phyloP scores from a whole-genome alignment of 1,139 yeast species.

The Hansenula lynferdii region DNA sequence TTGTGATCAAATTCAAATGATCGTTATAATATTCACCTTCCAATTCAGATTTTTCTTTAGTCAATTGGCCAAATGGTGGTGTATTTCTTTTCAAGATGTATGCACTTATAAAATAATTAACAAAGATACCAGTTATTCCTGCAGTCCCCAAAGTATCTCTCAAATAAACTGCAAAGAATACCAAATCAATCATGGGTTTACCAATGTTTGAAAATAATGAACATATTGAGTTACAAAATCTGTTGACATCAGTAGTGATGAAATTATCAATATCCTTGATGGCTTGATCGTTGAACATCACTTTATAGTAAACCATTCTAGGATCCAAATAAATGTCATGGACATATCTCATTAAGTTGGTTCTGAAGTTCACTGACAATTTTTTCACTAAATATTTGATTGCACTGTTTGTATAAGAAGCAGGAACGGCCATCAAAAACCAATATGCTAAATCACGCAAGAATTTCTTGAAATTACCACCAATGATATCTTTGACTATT shows the following conservation, averaged over 20 bases:
- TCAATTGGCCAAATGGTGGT: conserved; percentile 78
- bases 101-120: conserved; percentile 80
- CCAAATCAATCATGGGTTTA: conserved; percentile 82
- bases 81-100: conserved; percentile 66
- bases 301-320: conserved; percentile 77
- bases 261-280: conserved; percentile 59
- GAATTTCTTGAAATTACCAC: conserved; percentile 75
- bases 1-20: conserved; percentile 79
- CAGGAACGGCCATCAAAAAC: conserved; percentile 89
- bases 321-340: conserved; percentile 88
- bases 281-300: conserved; percentile 35
- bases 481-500: conserved; percentile 83
- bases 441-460: conserved; percentile 76
- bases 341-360: conserved; percentile 77
- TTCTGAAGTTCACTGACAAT: conserved; percentile 78
- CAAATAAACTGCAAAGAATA: conserved; percentile 82
- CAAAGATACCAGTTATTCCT: conserved; percentile 76
- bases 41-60: conserved; percentile 67
- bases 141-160: conserved; percentile 82
- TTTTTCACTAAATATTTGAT: conserved; percentile 78
- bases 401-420: conserved; percentile 88
- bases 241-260: conserved; percentile 78
- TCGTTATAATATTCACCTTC: conserved; percentile 91
- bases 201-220: conserved; percentile 86
- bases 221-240: conserved; percentile 80